Evolutionary conservation across 176 grass and related monocot genomes (phyloP).

Genomic region (Triticum urartu): DNA sequence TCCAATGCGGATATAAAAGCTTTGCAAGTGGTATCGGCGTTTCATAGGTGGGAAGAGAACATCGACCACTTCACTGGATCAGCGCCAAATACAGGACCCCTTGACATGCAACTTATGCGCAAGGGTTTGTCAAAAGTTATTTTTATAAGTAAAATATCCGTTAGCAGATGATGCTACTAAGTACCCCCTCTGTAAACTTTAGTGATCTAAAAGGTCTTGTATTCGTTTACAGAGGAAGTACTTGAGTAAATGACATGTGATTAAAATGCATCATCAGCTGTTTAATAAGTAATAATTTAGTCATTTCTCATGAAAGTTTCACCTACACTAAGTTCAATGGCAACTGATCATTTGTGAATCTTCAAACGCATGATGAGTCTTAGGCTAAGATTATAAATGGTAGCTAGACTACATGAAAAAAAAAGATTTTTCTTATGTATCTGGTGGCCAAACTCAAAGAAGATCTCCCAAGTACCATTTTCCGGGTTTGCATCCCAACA

Average conservation of each 20-base stretch:
- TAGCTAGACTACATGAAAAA: too few relatives aligned
- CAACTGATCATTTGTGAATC: too few relatives aligned
- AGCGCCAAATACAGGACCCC: background rate
- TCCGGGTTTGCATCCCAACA: background rate
- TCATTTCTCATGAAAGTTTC: conserved; percentile 1
- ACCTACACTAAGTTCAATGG: background rate
- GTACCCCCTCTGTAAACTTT: background rate
- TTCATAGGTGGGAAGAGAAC: background rate
- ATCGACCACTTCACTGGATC: background rate
- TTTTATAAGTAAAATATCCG: background rate
- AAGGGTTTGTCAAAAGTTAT: background rate
- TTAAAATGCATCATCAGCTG: background rate
- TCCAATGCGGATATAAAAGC: background rate
- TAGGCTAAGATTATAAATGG: too few relatives aligned
- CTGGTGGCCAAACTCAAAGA: background rate
- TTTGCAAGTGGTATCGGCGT: background rate
- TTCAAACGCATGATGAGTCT: too few relatives aligned
- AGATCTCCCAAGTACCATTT: background rate
- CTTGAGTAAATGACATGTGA: background rate
- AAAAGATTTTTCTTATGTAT: background rate
- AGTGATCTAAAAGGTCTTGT: too few relatives aligned
- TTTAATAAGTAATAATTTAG: conserved; percentile 4
- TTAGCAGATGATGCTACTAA: background rate
- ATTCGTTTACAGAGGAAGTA: background rate
- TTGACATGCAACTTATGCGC: background rate